phyloP scores from a whole-genome alignment of 345 rosid species.

The Passiflora organensis region DNA sequence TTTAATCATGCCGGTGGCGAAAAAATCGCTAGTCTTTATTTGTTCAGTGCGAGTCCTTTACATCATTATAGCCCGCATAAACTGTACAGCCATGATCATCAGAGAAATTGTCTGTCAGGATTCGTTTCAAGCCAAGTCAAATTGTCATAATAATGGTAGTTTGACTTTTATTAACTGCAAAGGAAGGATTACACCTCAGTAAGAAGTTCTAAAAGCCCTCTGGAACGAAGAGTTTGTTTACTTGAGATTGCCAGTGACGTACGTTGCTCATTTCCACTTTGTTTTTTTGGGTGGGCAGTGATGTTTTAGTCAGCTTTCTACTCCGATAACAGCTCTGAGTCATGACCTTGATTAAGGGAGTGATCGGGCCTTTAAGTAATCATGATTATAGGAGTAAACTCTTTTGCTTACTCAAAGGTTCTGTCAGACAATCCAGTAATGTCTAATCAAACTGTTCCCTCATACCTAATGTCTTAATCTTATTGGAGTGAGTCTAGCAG shows the following conservation, averaged over 20 bases:
- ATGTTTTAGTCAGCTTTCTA: conserved; percentile 4
- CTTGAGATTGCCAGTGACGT: no score
- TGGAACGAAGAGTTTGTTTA: no score
- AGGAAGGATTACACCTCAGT: no score
- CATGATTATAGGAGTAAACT: background rate
- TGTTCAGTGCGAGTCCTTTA: no score
- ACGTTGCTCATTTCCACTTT: background rate
- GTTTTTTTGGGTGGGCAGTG: background rate
- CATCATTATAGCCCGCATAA: no score
- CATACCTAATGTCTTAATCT: background rate
- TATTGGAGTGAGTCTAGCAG: background rate
- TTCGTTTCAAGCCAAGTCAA: no score
- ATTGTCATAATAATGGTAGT: no score
- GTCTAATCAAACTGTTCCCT: background rate
- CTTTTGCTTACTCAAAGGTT: background rate
- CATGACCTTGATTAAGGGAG: conserved; percentile 9
- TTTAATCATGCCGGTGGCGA: conserved; percentile 1
- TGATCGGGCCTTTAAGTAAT: conserved; percentile 3
- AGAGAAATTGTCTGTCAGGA: no score
- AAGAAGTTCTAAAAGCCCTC: no score
- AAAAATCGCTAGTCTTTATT: conserved; percentile 1
- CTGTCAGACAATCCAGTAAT: background rate
- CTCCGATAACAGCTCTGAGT: no score
- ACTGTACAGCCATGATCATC: no score
- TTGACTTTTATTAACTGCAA: no score